Conservation (phyloP, 768 basidiomycete genomes). For the Trametes gibbosa region DNA sequence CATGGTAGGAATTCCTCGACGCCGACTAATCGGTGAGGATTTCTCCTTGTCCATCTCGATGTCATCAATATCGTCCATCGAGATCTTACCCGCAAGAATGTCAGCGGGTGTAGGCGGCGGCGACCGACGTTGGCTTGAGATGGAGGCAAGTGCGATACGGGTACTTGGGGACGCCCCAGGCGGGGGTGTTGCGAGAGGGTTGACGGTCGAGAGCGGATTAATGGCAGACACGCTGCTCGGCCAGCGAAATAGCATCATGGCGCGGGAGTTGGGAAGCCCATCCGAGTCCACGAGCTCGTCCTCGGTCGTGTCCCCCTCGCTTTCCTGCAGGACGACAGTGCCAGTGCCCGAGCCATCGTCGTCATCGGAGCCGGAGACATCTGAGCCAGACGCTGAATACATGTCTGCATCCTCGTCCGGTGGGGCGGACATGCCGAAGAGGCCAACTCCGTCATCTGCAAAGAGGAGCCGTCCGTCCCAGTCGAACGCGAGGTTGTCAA, state of each 20-base stretch:
- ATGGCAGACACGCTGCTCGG: constrained; percentile 59
- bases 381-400: constrained; percentile 46
- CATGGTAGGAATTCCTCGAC: constrained; percentile 34
- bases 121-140: constrained; percentile 29
- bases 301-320: constrained; percentile 77
- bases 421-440: constrained; percentile 29
- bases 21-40: neutral
- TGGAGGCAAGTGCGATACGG: constrained; percentile 26
- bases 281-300: constrained; percentile 79
- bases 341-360: constrained; percentile 39
- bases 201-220: constrained; percentile 75
- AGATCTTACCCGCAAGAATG: constrained; percentile 61
- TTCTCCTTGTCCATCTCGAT: constrained; percentile 25
- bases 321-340: constrained; percentile 33
- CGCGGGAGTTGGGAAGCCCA: constrained; percentile 70
- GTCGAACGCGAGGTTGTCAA: constrained; percentile 27
- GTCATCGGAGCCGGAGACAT: constrained; percentile 40
- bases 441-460: constrained; percentile 14
- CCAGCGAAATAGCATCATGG: constrained; percentile 68
- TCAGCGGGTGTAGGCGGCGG: constrained; percentile 64
- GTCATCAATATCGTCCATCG: constrained; percentile 36
- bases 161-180: constrained; percentile 23
- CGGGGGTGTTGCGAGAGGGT: constrained; percentile 38
- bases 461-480: constrained; percentile 28
- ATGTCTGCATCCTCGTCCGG: constrained; percentile 39